Base-by-base conservation (phyloP, 1,284 basidiomycete species). In the Rhodotorula sp. region DNA sequence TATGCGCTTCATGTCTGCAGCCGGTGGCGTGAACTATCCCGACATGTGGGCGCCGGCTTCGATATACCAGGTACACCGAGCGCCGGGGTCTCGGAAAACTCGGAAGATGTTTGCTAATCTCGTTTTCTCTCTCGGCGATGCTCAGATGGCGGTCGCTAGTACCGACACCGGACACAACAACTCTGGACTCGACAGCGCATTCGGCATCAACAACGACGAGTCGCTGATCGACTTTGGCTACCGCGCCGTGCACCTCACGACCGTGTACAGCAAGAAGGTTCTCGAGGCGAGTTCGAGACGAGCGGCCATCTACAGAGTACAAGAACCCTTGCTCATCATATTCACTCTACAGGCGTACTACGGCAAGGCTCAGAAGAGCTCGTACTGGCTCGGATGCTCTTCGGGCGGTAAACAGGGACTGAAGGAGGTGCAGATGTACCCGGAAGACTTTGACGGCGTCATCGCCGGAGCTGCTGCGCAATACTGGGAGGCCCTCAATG, bases 331-430 rank as follows among this genome's bases (percentile, higher is more conserved):
- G n/a, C n/a, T n/a, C n/a, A n/a, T 5, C 4, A 14, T 19, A 38
- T 5, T 5, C 10, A 1, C 4, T 38, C 5, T 4, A 19, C 66
- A 72, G 71, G 67, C 55, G 1, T 77, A 72, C 58, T 77, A 77
- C 26, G 67, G 70, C 19, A 64, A 69, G 45, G 45, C 55, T 45
- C 64, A 69, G 10, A 63, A 70, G 47, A 52, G 56, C 18, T 57
- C 70, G 16, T 75, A 75, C 63, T 77, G 74, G 74, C 34, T 70
- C 55, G 76, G 76, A 2, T 78, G 77, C 70, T 78, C 77, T 2
- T 66, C 28, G 28, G 28, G 28, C 28, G 28, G 28, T 3, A 28
- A 28, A 3, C 28, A 28, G 3, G 28, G 28, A 4, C 45, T 73
- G 1, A 70, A 68, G 60, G 56, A 59, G 48, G 48, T 71, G 2